Base-by-base conservation (phyloP, 2,329 filamentous ascomycete species). In the Tolypocladium sp. region DNA sequence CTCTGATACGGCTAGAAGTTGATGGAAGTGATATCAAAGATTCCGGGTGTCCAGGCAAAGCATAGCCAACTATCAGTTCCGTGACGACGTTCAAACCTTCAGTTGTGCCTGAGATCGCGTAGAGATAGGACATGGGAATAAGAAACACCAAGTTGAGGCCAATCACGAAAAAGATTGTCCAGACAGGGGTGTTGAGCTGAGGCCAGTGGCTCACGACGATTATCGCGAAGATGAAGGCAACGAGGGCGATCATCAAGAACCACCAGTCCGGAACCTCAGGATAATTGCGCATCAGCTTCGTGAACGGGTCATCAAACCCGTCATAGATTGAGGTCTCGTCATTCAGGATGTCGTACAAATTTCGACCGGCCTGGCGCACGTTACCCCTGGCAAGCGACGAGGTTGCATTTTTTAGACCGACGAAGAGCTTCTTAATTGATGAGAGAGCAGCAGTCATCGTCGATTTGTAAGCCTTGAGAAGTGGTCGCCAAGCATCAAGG, bases 201-300 rank as follows among this genome's bases (percentile, higher is more conserved):
- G 65, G 67, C 60, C 66, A 72, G 22, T 67, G 60, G 4, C 59
- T 63, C 2, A 74, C 64, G 54, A 70, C 66, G 57, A 74, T 61
- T 46, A 73, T 66, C 6, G 71, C 68, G 25, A 74, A 68, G 30
- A 73, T 64, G 58, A 74, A 67, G 15, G 70, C 64, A 27, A 61
- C 35, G 13, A 66, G 42, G 5, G 62, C 64, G 33, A 67, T 65
- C 0, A 59, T 60, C 10, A 64, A 56, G 33, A 71, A 73, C 71
- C 78, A 81, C 77, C 77, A 81, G 59, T 79, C 77, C 0, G 78
- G 78, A 0, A 80, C 76, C 54, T 80, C 78, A 0, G 69, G 67
- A 60, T 79, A 80, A 2, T 67, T 69, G 5, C 69, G 63, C 77
- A 81, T 79, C 1, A 77, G 66, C 0, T 74, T 67, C 2, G 67